Base-by-base conservation (phyloP, 2,329 filamentous ascomycete species). In the Nectriaceae sp. region DNA sequence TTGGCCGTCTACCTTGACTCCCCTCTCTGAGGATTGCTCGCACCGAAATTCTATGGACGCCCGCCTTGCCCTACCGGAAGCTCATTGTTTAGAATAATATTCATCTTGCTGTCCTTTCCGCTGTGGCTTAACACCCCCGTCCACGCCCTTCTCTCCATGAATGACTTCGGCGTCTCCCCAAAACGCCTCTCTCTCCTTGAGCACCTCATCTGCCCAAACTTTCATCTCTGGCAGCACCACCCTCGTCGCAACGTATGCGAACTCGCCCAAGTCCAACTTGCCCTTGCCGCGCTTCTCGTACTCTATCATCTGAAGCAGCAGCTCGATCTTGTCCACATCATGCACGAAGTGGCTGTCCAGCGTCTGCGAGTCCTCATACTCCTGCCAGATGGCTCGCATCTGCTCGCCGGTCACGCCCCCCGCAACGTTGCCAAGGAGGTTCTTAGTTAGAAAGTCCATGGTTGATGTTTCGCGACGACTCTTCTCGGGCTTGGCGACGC, bases 291-390 rank as follows among this genome's bases (percentile, higher is more conserved):
- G 73, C 61, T 88, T 86, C 80, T 99, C 94, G 65, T 99, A 99
- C 70, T 99, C 94, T 22, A 96, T 76, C 89, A 97, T 97, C 75
- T 99, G 94, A 64, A 96, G 74, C 52, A 99, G 73, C 56, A 99
- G 75, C 74, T 99, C 94, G 69, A 99, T 85, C 84, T 97, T 97
- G 73, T 99, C 94, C 50, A 99, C 83, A 68, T 99, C 94, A 68
- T 99, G 94, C 37, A 99, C 94, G 55, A 93, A 97, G 52, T 85
- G 78, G 59, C 88, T 89, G 67, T 99, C 93, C 13, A 86, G 73
- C 8, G 94, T 97, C 72, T 86, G 64, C 16, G 84, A 85, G 61
- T 94, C 90, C 70, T 99, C 94, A 65, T 99, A 99, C 70, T 99
- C 94, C 64, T 95, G 87, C 90, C 94, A 99, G 42, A 97, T 79